Percentiles rank a stretch among this genome's conserved stretches.
Conservation (phyloP, 352 stramenopile species). For the Paralagenidium karlingii region DNA sequence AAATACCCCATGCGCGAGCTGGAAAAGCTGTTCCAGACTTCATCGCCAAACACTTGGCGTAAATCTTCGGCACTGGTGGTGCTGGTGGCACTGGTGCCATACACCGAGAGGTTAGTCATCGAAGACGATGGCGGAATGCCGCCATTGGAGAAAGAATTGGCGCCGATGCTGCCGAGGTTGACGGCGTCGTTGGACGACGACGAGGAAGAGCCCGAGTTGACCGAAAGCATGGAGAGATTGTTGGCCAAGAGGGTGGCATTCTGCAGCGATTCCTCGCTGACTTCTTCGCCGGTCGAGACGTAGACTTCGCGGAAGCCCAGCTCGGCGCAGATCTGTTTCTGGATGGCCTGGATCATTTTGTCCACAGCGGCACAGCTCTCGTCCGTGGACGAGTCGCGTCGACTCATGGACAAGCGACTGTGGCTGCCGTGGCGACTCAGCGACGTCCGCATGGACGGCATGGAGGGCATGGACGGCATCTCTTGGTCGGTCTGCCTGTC, state of each 20-base stretch:
- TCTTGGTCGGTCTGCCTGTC: no score
- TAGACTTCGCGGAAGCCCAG: slow-evolving; percentile 55
- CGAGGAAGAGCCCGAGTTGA: neutral
- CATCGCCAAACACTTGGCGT: no score
- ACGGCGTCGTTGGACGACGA: neutral
- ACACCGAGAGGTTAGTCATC: no score
- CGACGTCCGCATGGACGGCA: neutral
- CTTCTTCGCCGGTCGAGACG: slow-evolving; percentile 29
- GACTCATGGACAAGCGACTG: no score
- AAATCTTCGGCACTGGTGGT: no score
- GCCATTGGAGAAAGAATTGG: neutral
- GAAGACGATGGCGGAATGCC: no score
- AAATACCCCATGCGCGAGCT: neutral
- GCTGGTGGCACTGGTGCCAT: no score
- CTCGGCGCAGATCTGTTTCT: slow-evolving; percentile 38
- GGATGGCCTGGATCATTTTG: slow-evolving; percentile 49
- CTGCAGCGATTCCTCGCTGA: slow-evolving; percentile 18
- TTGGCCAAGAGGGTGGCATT: neutral
- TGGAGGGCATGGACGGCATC: no score
- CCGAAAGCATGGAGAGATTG: neutral
- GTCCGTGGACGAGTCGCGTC: slow-evolving; percentile 34
- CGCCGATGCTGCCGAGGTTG: neutral
- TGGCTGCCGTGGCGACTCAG: neutral
- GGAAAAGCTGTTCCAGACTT: no score
- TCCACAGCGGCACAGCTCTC: slow-evolving; percentile 50